phyloP scores from a whole-genome alignment of 2,329 filamentous ascomycete species.

The Colletotrichum neosansevieriae region DNA sequence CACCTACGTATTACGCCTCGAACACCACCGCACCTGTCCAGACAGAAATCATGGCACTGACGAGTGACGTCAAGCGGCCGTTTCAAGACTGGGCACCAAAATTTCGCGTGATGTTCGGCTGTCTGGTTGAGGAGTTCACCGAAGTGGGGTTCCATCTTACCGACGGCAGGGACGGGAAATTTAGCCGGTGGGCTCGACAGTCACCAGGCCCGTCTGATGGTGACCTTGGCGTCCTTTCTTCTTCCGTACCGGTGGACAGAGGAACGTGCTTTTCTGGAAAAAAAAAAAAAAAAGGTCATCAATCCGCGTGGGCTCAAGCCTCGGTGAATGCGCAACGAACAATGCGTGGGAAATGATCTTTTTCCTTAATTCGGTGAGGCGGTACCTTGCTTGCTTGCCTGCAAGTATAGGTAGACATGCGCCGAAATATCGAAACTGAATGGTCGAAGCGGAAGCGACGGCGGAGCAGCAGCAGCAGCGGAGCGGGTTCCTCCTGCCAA shows the following conservation, averaged over 20 bases:
- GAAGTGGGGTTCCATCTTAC: conserved; percentile 19
- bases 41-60: too few species aligned
- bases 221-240: conserved; percentile 6
- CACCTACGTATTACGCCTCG: too few species aligned
- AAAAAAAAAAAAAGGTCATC: not conserved
- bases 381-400: not conserved
- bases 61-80: too few species aligned
- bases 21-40: too few species aligned
- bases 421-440: not conserved
- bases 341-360: conserved; percentile 13
- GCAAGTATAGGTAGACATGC: not conserved
- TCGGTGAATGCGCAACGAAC: conserved; percentile 19
- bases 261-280: not conserved
- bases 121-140: conserved; percentile 1
- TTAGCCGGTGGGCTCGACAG: conserved; percentile 18
- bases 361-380: conserved; percentile 29
- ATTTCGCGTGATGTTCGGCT: too few species aligned
- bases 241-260: not conserved
- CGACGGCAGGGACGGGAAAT: conserved; percentile 15
- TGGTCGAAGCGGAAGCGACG: not conserved
- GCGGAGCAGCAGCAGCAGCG: not conserved
- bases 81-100: too few species aligned
- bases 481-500: not conserved
- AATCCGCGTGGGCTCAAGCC: conserved; percentile 7
- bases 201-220: not conserved